Percentiles rank a stretch among this genome's conserved stretches.
Evolutionary conservation across 2,329 filamentous ascomycete species (phyloP).

Genomic region (Diaporthe ilicicola): DNA sequence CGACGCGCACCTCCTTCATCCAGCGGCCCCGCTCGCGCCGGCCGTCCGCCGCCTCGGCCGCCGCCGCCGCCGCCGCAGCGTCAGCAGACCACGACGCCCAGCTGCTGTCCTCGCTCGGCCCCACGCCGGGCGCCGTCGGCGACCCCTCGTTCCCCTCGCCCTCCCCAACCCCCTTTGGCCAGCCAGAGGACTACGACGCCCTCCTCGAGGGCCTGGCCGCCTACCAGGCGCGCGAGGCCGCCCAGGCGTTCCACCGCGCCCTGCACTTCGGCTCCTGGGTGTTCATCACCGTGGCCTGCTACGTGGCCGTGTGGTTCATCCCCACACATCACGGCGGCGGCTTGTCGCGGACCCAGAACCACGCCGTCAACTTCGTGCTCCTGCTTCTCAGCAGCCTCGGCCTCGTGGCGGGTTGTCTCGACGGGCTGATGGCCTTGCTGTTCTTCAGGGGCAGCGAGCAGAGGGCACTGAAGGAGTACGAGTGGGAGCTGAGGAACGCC

Average conservation of each 20-base stretch:
- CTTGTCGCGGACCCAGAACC: slow-evolving; percentile 15
- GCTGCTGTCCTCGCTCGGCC: slow-evolving; percentile 38
- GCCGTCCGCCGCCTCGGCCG: slow-evolving; percentile 32
- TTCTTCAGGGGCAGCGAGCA: slow-evolving; percentile 93
- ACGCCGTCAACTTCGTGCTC: slow-evolving; percentile 70
- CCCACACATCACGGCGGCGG: slow-evolving; percentile 51
- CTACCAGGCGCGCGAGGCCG: slow-evolving; percentile 76
- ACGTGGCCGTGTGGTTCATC: slow-evolving; percentile 87
- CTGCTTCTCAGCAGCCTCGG: slow-evolving; percentile 82
- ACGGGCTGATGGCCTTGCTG: slow-evolving; percentile 85
- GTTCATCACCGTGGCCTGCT: slow-evolving; percentile 74
- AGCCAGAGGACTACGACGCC: slow-evolving; percentile 58
- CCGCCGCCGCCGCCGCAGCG: neutral
- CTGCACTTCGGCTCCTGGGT: slow-evolving; percentile 77
- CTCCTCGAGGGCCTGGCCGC: slow-evolving; percentile 75
- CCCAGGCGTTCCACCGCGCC: slow-evolving; percentile 76
- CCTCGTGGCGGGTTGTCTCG: slow-evolving; percentile 78
- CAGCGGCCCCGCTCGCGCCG: slow-evolving; percentile 34
- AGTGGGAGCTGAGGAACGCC: slow-evolving; percentile 87
- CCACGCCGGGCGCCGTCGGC: slow-evolving; percentile 36
- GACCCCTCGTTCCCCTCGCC: slow-evolving; percentile 32
- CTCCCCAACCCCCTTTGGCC: slow-evolving; percentile 35
- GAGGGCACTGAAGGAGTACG: slow-evolving; percentile 85
- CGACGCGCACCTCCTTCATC: slow-evolving; percentile 19
- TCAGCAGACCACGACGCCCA: slow-evolving; percentile 29